Percentiles rank a stretch among this genome's conserved stretches.
These are phyloP conservation scores for Davidsoniella eucalypti DNA, from an alignment of 2,329 filamentous ascomycete species.

Conservation along the genomic window DNA sequence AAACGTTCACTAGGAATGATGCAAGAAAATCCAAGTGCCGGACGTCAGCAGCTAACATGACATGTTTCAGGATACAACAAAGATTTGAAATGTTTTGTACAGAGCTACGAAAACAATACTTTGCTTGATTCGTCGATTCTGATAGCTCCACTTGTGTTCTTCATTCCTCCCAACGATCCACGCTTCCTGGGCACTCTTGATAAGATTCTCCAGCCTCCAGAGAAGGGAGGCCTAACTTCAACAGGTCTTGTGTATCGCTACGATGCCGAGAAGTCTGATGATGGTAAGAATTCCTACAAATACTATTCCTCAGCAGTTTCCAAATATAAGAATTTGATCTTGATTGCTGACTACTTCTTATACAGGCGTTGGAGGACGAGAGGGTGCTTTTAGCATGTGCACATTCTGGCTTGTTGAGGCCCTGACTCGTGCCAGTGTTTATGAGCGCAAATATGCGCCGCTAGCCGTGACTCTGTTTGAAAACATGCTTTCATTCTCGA, in stretches of 20 bases:
- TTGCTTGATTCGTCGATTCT: conserved; percentile 59
- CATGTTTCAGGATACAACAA: conserved; percentile 43
- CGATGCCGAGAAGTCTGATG: conserved; percentile 49
- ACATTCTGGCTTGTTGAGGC: conserved; percentile 74
- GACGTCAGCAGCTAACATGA: background rate
- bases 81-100: conserved; percentile 52
- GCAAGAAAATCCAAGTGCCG: background rate
- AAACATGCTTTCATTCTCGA: conserved; percentile 61
- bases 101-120: conserved; percentile 58
- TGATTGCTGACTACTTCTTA: background rate
- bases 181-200: conserved; percentile 58
- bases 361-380: conserved; percentile 52
- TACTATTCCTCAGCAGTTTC: no score
- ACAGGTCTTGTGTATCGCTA: conserved; percentile 64
- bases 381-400: conserved; percentile 68
- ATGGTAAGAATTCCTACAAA: conserved; percentile 32
- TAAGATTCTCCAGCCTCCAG: conserved; percentile 51
- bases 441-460: conserved; percentile 44
- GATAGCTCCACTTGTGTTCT: conserved; percentile 65
- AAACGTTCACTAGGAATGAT: background rate
- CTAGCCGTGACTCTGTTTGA: conserved; percentile 55
- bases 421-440: conserved; percentile 49
- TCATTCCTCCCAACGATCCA: conserved; percentile 61
- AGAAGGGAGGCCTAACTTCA: conserved; percentile 59
- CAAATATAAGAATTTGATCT: background rate